phyloP scores from a whole-genome alignment of 345 rosid species.

The Balakata baccata region DNA sequence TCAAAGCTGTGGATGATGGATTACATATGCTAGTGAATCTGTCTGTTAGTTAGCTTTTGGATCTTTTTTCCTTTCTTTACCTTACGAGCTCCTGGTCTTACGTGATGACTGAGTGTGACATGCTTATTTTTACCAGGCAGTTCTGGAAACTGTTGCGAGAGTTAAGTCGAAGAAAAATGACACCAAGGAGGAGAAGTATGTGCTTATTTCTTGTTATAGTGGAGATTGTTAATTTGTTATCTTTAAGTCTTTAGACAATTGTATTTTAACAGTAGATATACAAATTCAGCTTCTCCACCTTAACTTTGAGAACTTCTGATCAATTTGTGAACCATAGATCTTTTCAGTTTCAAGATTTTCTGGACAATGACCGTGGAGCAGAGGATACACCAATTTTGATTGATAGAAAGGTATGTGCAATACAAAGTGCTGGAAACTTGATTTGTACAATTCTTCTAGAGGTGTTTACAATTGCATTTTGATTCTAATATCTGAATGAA shows the following conservation, averaged over 20 bases:
- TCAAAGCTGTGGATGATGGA: not conserved
- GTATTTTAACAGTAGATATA: not conserved
- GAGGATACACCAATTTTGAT: conserved; percentile 91
- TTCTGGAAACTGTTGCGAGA: conserved; percentile 87
- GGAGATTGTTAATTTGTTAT: conserved; percentile 1
- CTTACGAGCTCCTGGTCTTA: not conserved
- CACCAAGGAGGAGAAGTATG: conserved; percentile 86
- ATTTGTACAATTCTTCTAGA: not conserved
- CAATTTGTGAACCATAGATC: conserved; percentile 44
- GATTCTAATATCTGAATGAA: not conserved
- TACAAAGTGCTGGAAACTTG: not conserved
- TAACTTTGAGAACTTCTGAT: conserved; percentile 28
- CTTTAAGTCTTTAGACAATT: not conserved
- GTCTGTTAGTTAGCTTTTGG: not conserved
- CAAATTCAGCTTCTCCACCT: conserved; percentile 6
- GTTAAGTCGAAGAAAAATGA: conserved; percentile 81
- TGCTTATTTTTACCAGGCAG: conserved; percentile 54
- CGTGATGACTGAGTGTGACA: conserved; percentile 4
- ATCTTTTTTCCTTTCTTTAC: not conserved
- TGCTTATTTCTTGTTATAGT: conserved; percentile 18
- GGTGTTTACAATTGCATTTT: conserved; percentile 9
- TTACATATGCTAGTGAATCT: not conserved
- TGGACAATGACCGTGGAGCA: conserved; percentile 78
- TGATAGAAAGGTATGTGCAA: conserved; percentile 64
- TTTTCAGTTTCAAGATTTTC: conserved; percentile 69